These are phyloP conservation scores for Oxytropis ochrocephala DNA, from an alignment of 306 rosid genomes.

Conservation along the genomic window DNA sequence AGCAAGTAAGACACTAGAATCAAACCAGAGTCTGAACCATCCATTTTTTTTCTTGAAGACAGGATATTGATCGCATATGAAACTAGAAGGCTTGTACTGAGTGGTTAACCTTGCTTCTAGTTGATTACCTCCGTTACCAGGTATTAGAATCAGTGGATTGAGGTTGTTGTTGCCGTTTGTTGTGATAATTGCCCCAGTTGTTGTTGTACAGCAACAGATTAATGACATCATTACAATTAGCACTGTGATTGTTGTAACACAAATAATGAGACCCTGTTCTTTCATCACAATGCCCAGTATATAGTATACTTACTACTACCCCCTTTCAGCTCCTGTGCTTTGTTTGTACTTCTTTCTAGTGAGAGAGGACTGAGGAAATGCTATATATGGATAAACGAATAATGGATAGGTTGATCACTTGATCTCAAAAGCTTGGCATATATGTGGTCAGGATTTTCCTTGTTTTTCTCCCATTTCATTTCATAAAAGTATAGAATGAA, in stretches of 20 bases:
- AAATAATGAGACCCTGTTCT: background rate
- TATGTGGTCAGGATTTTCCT: background rate
- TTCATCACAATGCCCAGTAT: conserved; percentile 13
- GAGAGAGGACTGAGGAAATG: background rate
- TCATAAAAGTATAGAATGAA: background rate
- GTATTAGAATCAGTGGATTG: conserved; percentile 66
- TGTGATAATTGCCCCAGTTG: conserved; percentile 29
- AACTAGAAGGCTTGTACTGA: conserved; percentile 47
- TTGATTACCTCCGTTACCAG: conserved; percentile 91
- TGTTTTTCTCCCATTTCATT: no score
- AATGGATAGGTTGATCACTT: background rate
- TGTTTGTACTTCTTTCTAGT: no score
- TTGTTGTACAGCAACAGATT: background rate
- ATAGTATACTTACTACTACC: background rate
- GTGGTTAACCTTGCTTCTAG: conserved; percentile 57
- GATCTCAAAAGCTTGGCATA: background rate
- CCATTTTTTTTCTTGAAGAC: conserved; percentile 36
- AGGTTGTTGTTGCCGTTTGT: conserved; percentile 20
- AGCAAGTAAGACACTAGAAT: conserved; percentile 50
- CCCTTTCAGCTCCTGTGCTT: background rate
- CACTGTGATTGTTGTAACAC: conserved; percentile 12
- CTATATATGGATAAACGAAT: no score
- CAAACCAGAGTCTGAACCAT: conserved; percentile 93
- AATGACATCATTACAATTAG: conserved; percentile 27
- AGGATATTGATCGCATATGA: conserved; percentile 63